Evolutionary conservation across 164 flowering plant genomes (phyloP).

Genomic region (Amborella trichopoda): DNA sequence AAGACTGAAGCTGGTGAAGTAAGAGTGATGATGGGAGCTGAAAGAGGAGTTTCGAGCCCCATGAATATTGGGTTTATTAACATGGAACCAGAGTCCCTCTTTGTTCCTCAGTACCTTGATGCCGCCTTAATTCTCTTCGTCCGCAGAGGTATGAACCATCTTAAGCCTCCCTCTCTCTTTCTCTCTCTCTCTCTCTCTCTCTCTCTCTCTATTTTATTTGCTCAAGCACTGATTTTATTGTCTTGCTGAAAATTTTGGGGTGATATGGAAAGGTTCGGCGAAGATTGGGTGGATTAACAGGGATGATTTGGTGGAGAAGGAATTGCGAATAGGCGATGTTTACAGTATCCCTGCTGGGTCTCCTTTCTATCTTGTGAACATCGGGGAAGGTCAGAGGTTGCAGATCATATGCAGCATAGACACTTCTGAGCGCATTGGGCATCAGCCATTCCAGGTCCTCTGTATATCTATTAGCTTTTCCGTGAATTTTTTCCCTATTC

Average conservation of each 20-base stretch:
- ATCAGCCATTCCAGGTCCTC: conserved; percentile 41
- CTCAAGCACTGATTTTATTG: too few relatives aligned
- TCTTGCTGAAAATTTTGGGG: too few relatives aligned
- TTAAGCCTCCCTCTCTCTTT: not conserved
- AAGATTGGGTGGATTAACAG: conserved; percentile 58
- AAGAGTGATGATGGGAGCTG: conserved; percentile 54
- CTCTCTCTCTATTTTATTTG: not conserved
- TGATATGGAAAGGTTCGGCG: conserved; percentile 81
- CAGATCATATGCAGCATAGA: conserved; percentile 71
- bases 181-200: not conserved
- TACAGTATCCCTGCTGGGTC: conserved; percentile 77
- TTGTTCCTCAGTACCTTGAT: conserved; percentile 83
- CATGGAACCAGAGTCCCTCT: conserved; percentile 74
- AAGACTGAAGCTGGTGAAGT: conserved; percentile 68
- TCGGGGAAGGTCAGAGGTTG: conserved; percentile 56
- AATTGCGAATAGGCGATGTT: conserved; percentile 53
- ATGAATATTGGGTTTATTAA: conserved; percentile 77
- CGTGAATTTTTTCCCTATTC: not conserved
- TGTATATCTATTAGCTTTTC: not conserved
- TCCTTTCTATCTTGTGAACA: conserved; percentile 62
- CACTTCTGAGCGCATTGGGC: conserved; percentile 41
- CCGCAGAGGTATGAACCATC: conserved; percentile 40
- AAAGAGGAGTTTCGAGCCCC: conserved; percentile 23
- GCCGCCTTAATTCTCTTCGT: conserved; percentile 64
- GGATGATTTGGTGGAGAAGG: conserved; percentile 42